Evolutionary conservation across 2,329 filamentous ascomycete genomes (phyloP).

Genomic region (Neofusicoccum sp.): DNA sequence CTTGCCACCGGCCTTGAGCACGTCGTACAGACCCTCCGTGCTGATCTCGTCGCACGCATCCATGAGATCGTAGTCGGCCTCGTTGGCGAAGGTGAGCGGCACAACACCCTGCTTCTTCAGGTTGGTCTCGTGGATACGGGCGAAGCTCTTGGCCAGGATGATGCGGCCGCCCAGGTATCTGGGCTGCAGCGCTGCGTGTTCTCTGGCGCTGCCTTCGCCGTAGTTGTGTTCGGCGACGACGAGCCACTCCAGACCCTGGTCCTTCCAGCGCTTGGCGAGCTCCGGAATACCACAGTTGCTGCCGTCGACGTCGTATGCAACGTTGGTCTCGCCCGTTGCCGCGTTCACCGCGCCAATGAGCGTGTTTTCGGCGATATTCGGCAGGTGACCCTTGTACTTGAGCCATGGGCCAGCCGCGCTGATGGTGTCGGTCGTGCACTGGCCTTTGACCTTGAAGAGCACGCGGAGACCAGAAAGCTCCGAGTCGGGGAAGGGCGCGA

Average conservation of each 20-base stretch:
- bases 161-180: conserved; percentile 84
- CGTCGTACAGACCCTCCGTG: conserved; percentile 80
- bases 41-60: conserved; percentile 77
- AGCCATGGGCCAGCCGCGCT: conserved; percentile 96
- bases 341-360: conserved; percentile 93
- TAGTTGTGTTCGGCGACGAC: conserved; percentile 98
- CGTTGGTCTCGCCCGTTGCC: conserved; percentile 88
- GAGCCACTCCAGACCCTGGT: conserved; percentile 74
- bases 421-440: conserved; percentile 99
- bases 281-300: conserved; percentile 76
- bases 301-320: conserved; percentile 83
- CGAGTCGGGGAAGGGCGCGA: conserved; percentile 72
- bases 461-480: conserved; percentile 79
- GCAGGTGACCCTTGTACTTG: conserved; percentile 98
- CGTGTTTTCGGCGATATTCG: conserved; percentile 97
- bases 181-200: conserved; percentile 87
- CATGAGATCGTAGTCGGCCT: conserved; percentile 83
- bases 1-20: conserved; percentile 73
- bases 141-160: conserved; percentile 83
- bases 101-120: conserved; percentile 97
- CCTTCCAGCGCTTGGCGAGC: conserved; percentile 80
- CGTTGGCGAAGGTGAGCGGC: conserved; percentile 84
- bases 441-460: conserved; percentile 93
- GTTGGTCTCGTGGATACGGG: conserved; percentile 92
- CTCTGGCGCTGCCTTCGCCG: conserved; percentile 83